Evolutionary conservation across 2,329 filamentous ascomycete genomes (phyloP).

Genomic region (Penicillium brasilianum): DNA sequence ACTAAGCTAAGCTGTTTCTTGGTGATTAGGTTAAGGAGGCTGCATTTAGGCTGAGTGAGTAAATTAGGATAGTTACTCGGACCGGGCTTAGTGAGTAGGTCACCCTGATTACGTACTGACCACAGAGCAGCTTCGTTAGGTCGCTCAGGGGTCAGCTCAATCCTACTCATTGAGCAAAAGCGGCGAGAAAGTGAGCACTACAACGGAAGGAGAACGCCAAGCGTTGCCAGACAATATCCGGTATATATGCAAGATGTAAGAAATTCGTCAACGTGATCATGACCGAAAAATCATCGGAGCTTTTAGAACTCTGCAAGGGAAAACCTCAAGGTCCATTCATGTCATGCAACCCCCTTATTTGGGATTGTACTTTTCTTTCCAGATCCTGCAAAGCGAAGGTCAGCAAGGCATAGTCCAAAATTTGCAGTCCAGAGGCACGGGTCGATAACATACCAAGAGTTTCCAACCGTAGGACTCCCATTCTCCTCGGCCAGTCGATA

Average conservation of each 20-base stretch:
- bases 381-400: slow-evolving; percentile 70
- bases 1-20: too few relatives aligned
- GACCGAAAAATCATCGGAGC: not conserved
- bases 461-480: slow-evolving; percentile 88
- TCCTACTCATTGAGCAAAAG: too few relatives aligned
- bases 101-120: too few relatives aligned
- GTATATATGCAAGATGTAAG: not conserved
- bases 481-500: slow-evolving; percentile 88
- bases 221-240: too few relatives aligned
- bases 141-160: too few relatives aligned
- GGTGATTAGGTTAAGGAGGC: too few relatives aligned
- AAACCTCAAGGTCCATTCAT: not conserved
- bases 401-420: slow-evolving; percentile 6
- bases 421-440: slow-evolving; percentile 8
- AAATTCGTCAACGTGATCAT: not conserved
- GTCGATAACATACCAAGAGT: slow-evolving; percentile 78
- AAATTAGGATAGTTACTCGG: too few relatives aligned
- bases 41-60: too few relatives aligned
- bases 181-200: too few relatives aligned
- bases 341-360: slow-evolving; percentile 32
- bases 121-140: too few relatives aligned
- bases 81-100: too few relatives aligned
- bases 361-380: slow-evolving; percentile 91
- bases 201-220: too few relatives aligned
- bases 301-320: not conserved